These are phyloP conservation scores for Rhizophlyctis rosea DNA, from an alignment of 192 early-diverging fungal species.

Conservation along the genomic window DNA sequence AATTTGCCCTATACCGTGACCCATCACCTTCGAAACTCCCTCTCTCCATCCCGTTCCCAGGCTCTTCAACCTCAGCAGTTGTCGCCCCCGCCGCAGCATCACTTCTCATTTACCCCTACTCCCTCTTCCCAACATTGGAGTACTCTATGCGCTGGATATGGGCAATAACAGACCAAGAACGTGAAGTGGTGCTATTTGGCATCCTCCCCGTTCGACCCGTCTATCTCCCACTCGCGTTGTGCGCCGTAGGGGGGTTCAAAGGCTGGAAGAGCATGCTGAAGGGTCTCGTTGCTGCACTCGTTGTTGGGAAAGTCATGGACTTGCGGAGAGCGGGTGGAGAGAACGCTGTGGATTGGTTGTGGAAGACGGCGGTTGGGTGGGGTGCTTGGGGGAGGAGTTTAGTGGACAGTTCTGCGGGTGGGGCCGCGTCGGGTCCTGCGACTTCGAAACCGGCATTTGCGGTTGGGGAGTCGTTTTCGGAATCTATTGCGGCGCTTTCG, in stretches of 20 bases:
- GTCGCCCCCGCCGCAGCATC: not conserved
- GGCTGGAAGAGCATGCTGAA: constrained; percentile 30
- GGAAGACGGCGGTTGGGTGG: constrained; percentile 8
- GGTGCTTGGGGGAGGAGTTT: constrained; percentile 7
- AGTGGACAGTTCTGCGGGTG: too few relatives aligned
- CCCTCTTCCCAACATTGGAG: constrained; percentile 35
- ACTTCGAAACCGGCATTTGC: too few relatives aligned
- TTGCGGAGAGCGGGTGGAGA: constrained; percentile 25
- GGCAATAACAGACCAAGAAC: constrained; percentile 26
- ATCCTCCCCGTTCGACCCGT: constrained; percentile 33
- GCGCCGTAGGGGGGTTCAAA: constrained; percentile 31
- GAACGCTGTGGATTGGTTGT: constrained; percentile 22
- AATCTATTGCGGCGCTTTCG: too few relatives aligned
- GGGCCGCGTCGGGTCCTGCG: too few relatives aligned
- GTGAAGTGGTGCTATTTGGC: constrained; percentile 25
- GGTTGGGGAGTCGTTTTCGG: too few relatives aligned
- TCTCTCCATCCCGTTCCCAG: not conserved
- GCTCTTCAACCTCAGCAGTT: not conserved
- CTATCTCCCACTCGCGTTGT: constrained; percentile 34
- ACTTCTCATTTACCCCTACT: constrained; percentile 33
- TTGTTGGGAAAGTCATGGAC: constrained; percentile 30
- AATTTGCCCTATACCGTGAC: constrained; percentile 17
- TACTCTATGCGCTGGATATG: constrained; percentile 38
- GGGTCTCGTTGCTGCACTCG: constrained; percentile 31
- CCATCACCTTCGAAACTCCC: not conserved